Evolutionary conservation across 495 filamentous ascomycete genomes (phyloP).

Genomic region (Aspergillus cristatus): DNA sequence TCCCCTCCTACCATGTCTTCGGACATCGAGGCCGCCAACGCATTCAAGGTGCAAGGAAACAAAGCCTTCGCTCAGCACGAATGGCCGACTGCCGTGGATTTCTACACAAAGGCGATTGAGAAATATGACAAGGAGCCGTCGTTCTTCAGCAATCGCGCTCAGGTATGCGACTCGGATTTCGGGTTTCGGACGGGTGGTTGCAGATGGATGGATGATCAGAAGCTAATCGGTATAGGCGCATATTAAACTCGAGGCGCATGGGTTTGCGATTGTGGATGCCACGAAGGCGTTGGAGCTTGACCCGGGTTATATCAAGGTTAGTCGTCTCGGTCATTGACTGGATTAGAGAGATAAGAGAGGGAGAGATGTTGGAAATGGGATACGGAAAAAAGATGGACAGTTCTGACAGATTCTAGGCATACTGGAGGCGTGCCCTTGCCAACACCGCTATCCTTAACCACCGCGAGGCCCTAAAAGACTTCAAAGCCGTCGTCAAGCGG

Average conservation of each 20-base stretch:
- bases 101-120: conserved; percentile 86
- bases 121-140: conserved; percentile 74
- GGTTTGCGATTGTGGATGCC: conserved; percentile 85
- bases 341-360: background rate
- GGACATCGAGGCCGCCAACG: conserved; percentile 59
- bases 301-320: conserved; percentile 74
- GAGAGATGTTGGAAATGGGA: conserved; percentile 6
- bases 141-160: conserved; percentile 89
- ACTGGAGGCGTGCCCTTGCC: conserved; percentile 86
- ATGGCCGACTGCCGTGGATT: conserved; percentile 76
- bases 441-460: conserved; percentile 84
- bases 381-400: too few species aligned
- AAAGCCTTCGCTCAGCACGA: conserved; percentile 81
- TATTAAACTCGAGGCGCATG: conserved; percentile 92
- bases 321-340: conserved; percentile 5
- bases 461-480: conserved; percentile 81
- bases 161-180: conserved; percentile 67
- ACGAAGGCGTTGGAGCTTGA: conserved; percentile 91
- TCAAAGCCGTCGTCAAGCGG: conserved; percentile 80
- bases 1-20: conserved; percentile 33
- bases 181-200: conserved; percentile 1
- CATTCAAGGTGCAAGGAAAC: conserved; percentile 89
- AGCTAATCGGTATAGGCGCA: conserved; percentile 68
- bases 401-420: conserved; percentile 50
- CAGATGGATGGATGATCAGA: too few species aligned